Conservation (phyloP, 2,329 filamentous ascomycete species). For the Furcasterigmium sp. region DNA sequence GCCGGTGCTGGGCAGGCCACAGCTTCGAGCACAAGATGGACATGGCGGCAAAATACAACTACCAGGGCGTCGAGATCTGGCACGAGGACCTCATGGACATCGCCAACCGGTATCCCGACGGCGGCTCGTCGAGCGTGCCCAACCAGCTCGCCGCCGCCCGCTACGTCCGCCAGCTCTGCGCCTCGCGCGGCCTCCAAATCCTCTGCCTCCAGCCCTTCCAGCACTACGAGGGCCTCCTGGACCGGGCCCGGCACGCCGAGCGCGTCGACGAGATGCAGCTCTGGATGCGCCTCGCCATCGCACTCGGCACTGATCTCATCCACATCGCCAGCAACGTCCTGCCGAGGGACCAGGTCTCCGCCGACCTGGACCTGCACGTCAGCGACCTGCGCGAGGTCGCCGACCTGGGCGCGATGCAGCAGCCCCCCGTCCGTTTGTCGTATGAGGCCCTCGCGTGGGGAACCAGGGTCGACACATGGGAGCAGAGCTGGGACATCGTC, state of each 20-base stretch:
- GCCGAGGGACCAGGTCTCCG: slow-evolving; percentile 33
- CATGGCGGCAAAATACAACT: slow-evolving; percentile 59
- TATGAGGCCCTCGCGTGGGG: slow-evolving; percentile 74
- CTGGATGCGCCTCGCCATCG: slow-evolving; percentile 64
- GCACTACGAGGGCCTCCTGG: slow-evolving; percentile 69
- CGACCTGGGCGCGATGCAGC: slow-evolving; percentile 56
- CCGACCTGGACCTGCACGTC: slow-evolving; percentile 50
- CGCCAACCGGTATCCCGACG: slow-evolving; percentile 38
- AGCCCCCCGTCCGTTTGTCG: slow-evolving; percentile 58
- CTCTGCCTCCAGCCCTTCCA: slow-evolving; percentile 72
- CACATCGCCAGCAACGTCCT: slow-evolving; percentile 71
- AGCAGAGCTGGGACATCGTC: slow-evolving; percentile 65
- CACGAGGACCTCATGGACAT: slow-evolving; percentile 68
- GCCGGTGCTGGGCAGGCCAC: slow-evolving; percentile 64
- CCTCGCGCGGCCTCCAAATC: slow-evolving; percentile 48
- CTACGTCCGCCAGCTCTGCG: slow-evolving; percentile 52
- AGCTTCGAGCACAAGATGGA: slow-evolving; percentile 61
- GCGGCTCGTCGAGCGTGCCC: slow-evolving; percentile 25
- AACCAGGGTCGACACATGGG: slow-evolving; percentile 66
- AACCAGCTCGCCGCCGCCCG: slow-evolving; percentile 54
- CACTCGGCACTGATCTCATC: slow-evolving; percentile 65
- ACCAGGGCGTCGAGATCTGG: slow-evolving; percentile 70
- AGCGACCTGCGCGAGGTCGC: slow-evolving; percentile 60
- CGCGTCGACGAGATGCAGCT: slow-evolving; percentile 58
- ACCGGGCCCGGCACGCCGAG: slow-evolving; percentile 51